Evolutionary conservation across 805 yeast species (phyloP), one percentile per base, ranked within the genome.

Genomic region (Starmerella scarabaei): DNA sequence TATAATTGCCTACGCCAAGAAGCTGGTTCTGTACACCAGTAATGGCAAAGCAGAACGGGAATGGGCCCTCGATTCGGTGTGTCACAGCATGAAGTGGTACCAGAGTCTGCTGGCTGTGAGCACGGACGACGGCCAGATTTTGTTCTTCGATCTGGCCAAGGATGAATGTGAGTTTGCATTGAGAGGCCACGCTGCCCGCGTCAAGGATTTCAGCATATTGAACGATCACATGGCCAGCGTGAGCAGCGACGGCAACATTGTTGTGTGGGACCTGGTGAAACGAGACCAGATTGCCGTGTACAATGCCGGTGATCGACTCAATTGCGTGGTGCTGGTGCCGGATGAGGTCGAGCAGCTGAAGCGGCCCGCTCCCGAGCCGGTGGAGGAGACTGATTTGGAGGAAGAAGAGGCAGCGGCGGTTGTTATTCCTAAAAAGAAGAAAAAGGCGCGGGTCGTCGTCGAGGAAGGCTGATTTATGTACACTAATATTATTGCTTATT

Each of bases 221-320:
- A 61, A 65, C 28, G 65, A 68, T 12, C 80, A 69, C 54, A 59
- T 91, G 53, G 70, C 82, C 0, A 79, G 94, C 2, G 82, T 85
- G 11, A 82, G 95, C 0, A 82, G 96, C 0, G 97, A 88, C 59
- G 97, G 97, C 20, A 80, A 73, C 53, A 78, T 88, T 38, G 93
- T 91, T 6, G 80, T 88, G 3, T 88, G 96, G 95, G 80, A 86
- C 56, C 62, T 78, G 55, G 56, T 62, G 1, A 53, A 64, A 2
- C 68, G 70, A 52, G 93, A 82, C 29, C 94, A 85, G 58, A 71
- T 85, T 19, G 96, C 95, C 0, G 91, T 84, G 3, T 88, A 85
- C 57, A 83, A 78, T 48, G 72, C 88, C 17, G 93, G 93, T 11
- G 97, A 91, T 61, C 70, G 98, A 54, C 69, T 91, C 47, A 88